Base-by-base conservation (phyloP, 2,329 filamentous ascomycete species). In the Colletotrichum filicis region DNA sequence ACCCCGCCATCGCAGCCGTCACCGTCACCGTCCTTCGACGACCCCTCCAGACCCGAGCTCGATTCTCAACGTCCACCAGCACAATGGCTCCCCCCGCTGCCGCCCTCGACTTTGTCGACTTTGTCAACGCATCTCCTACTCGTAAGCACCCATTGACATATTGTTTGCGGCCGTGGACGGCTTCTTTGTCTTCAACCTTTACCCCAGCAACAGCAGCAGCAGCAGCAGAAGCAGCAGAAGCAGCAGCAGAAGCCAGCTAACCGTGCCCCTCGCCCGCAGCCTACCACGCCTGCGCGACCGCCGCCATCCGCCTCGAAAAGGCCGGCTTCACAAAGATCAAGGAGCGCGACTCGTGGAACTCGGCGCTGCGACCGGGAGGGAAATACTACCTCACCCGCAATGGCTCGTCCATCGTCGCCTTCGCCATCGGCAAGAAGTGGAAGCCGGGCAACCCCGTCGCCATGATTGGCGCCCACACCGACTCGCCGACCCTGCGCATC, bases 361-460 rank as follows among this genome's bases (percentile, higher is more conserved):
- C 92, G 1, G 90, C 89, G 58, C 89, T 98, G 74, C 90, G 91
- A 70, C 94, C 95, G 26, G 95, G 96, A 75, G 95, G 96, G 75
- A 98, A 97, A 85, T 98, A 98, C 88, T 98, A 95, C 85, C 90
- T 98, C 79, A 98, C 96, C 60, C 93, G 96, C 76, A 98, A 98
- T 85, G 92, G 91, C 72, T 97, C 95, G 30, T 97, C 96, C 61
- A 94, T 98, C 76, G 91, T 98, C 71, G 95, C 95, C 75, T 98
- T 98, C 83, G 94, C 94, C 74, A 93, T 98, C 79, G 96, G 96
- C 79, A 90, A 91, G 79, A 92, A 94, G 86, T 99, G 96, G 96
- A 93, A 92, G 80, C 92, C 96, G 2, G 96, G 96, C 57, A 97
- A 97, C 82, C 92, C 95, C 9, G 92, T 98, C 75, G 89, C 94